Evolutionary conservation across 495 filamentous ascomycete genomes (phyloP), one percentile per base, ranked within the genome.

Genomic region (Apiosordaria backusii): DNA sequence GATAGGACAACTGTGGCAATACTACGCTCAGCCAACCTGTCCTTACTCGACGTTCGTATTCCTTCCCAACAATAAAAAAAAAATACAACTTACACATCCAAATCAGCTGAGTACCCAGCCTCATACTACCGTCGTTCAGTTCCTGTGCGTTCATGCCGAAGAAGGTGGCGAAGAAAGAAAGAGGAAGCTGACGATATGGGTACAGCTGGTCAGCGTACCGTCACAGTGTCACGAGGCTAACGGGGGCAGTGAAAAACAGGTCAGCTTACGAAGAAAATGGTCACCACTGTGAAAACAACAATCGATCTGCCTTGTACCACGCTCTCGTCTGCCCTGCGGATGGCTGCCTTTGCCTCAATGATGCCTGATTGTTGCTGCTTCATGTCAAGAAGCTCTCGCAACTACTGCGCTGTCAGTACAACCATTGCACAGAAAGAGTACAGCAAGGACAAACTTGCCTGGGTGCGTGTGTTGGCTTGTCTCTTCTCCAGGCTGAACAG

Each of bases 361-460:
- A 89, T 82, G 59, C 86, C 85, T 0, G 85, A 84, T 68, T 89
- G 85, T 61, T 88, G 87, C 64, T 89, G 87, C 71, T 89, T 89
- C 63, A 90, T 79, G 63, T 83, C 83, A 13, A 88, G 76, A 0
- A 88, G 72, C 9, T 86, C 85, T 9, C 76, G 68, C 10, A 81
- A 64, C 78, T 80, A 15, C 10, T 4, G 29, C 1, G 4, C 4
- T 18, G 50, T 53, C 16, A 53, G 16, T 13, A 13, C 4, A 5
- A 57, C 55, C 22, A 53, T 4, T 53, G 4, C 4, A n/a, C 4
- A n/a, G 50, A 18, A n/a, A 18, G 7, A 18, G 27, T 16, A 3
- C 4, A 35, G 45, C 64, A 64, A n/a, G 67, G 62, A 15, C 58
- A n/a, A 21, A 60, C 23, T 23, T 45, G 62, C 50, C 64, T 72